Evolutionary conservation across 805 yeast genomes (phyloP), one percentile per base, ranked within the genome.

Genomic region (Wickerhamomyces kurtzmanii): DNA sequence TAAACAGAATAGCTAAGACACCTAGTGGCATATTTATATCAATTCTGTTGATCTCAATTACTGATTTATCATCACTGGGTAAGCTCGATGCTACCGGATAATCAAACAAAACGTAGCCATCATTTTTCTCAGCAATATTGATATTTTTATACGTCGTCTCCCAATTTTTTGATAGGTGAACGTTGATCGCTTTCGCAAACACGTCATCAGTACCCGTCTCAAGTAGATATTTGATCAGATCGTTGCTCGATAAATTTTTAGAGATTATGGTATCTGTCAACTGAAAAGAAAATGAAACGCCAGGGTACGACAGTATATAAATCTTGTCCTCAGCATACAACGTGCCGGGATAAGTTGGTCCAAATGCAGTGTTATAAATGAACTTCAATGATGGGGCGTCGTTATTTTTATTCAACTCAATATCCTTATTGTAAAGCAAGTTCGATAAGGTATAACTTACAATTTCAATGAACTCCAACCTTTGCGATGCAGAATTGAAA

Each of bases 291-390:
- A 74, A 73, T 0, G 68, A 55, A 4, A 74, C 53, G 0, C 82
- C 82, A 2, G 74, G 71, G 38, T 74, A 74, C 14, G 71, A 62
- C 15, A 74, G 49, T 8, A 59, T 47, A 37, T 69, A 69, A 20
- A 39, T 32, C 10, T 45, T 41, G 12, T 39, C 24, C 4, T 33
- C 36, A 2, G 31, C 30, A 24, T 53, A 46, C 8, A 57, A 38
- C 16, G 40, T 45, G 1, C 80, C 81, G 2, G 77, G 75, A 33
- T 66, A 71, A 1, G 81, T 73, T 2, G 80, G 80, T 0, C 82
- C 82, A 42, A 74, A 69, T 3, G 64, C 54, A 41, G 62, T 66
- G 39, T 72, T 71, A 45, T 74, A 74, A 3, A 73, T 55, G 12
- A 55, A 48, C 25, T 62, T 64, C 36, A 71, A 53, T 1, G 53